Evolutionary conservation across 2,329 filamentous ascomycete species (phyloP), one percentile per base, ranked within the genome.

Genomic region (Aquanectria penicillioides): DNA sequence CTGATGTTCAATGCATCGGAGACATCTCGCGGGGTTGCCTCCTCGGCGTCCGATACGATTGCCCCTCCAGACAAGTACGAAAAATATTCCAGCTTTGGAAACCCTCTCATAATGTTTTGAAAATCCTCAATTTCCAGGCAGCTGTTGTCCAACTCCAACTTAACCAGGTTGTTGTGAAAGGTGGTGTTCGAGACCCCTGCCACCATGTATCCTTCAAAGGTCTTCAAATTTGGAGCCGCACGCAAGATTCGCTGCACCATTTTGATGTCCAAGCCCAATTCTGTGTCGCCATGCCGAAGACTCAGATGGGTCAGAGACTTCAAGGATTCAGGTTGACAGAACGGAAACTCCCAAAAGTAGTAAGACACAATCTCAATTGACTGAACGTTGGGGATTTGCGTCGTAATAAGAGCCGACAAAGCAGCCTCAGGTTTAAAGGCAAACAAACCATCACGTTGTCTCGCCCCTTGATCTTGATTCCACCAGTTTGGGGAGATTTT

Each of bases 341-440:
- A 58, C 2, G 47, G 55, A 41, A 52, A 58, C 2, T 33, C 31
- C 38, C 47, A 58, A 17, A 20, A 22, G 15, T 40, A 38, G 20
- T 6, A 17, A 10, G 33, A 6, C 8, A 7, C 17, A 9, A 58
- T 15, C 0, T 15, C 12, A 10, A 52, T 4, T 10, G 4, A 8
- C 29, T 47, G 38, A 23, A 58, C 3, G 17, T 52, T 58, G 11
- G 47, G 33, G 2, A 38, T 46, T 6, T 40, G 55, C 4, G 47
- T 20, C 6, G 52, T 18, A 12, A 46, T 15, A 9, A 46, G 12
- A 18, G 55, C 48, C 13, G 34, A 13, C 26, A 58, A 22, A 3
- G 55, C 55, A 18, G 6, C 28, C 17, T 41, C 28, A 2, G 47
- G 40, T 4, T 38, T 10, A 4, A 4, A 34, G 12, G 26, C 5